Base-by-base conservation (phyloP, 768 basidiomycete genomes). In the Rhizopogon rudus region DNA sequence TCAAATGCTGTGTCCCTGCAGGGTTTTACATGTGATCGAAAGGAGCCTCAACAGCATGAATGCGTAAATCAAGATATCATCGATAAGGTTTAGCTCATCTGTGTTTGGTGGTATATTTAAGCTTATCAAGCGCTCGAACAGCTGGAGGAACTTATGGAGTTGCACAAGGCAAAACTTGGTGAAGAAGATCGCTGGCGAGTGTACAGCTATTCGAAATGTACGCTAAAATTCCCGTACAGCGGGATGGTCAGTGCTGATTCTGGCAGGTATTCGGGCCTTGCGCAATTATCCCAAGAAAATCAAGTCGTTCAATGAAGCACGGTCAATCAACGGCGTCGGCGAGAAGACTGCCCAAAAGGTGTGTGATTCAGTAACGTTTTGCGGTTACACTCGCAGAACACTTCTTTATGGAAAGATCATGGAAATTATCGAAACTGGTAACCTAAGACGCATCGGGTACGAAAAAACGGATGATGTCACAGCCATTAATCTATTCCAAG, bases 261-360 rank as follows among this genome's bases (percentile, higher is more conserved):
- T 48, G 39, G 8, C 50, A 89, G 89, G 79, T 46, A 83, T 91
- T 31, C 76, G 80, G 1, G 78, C 80, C 0, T 57, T 92, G 17
- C 75, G 78, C 31, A 75, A 72, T 41, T 73, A 85, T 61, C 81
- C 81, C 0, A 78, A 71, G 53, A 81, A 81, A 6, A 87, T 93
- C 61, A 74, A 67, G 45, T 78, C 81, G 1, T 74, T 74, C 42
- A 75, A 74, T 16, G 82, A 92, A 63, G 91, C 90, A 6, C 71
- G 73, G 5, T 66, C 71, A 5, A 78, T 93, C 42, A 68, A 64
- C 5, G 84, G 86, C 3, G 77, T 92, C 16, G 91, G 87, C 0
- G 76, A 81, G 33, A 92, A 87, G 69, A 92, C 91, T 0, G 89
- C 88, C 4, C 63, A 73, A 28, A 93, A 93, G 78, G 91, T 78